phyloP scores from a whole-genome alignment of 1,284 basidiomycete genomes.

The Uromyces viciae-fabae region DNA sequence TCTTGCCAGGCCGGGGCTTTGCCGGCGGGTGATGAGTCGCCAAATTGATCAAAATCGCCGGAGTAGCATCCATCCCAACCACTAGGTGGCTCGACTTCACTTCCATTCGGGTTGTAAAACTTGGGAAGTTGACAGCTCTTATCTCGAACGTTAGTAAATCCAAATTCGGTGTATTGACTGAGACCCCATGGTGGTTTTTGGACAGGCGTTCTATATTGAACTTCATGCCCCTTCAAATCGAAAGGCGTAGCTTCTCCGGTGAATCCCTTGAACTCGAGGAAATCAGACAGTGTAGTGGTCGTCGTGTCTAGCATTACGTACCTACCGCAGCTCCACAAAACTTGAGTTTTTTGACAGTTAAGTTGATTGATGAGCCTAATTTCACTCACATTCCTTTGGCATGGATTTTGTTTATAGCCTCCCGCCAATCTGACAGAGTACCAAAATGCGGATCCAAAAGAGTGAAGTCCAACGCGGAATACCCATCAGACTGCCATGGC shows the following conservation, averaged over 20 bases:
- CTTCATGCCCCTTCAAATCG: slow-evolving; percentile 67
- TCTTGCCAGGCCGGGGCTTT: slow-evolving; percentile 70
- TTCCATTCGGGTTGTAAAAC: slow-evolving; percentile 73
- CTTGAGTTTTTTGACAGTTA: neutral
- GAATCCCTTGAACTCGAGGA: slow-evolving; percentile 76
- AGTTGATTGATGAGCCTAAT: neutral
- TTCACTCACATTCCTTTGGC: slow-evolving; percentile 64
- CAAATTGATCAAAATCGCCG: slow-evolving; percentile 86
- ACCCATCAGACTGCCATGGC: slow-evolving; percentile 94
- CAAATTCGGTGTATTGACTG: slow-evolving; percentile 74
- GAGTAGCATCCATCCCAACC: slow-evolving; percentile 67
- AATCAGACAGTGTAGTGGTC: slow-evolving; percentile 81
- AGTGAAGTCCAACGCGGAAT: slow-evolving; percentile 83
- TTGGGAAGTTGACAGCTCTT: slow-evolving; percentile 68
- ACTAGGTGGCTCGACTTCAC: slow-evolving; percentile 58
- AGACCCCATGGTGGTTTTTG: slow-evolving; percentile 83
- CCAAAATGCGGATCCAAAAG: slow-evolving; percentile 87
- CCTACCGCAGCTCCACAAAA: neutral
- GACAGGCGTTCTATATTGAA: slow-evolving; percentile 69
- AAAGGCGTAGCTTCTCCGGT: slow-evolving; percentile 77
- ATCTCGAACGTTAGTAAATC: slow-evolving; percentile 65
- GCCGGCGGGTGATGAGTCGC: slow-evolving; percentile 91
- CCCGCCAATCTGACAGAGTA: slow-evolving; percentile 70
- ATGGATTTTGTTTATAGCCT: slow-evolving; percentile 71
- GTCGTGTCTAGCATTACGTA: slow-evolving; percentile 88